phyloP scores from a whole-genome alignment of 352 stramenopile species.

The Phytopythium litorale region DNA sequence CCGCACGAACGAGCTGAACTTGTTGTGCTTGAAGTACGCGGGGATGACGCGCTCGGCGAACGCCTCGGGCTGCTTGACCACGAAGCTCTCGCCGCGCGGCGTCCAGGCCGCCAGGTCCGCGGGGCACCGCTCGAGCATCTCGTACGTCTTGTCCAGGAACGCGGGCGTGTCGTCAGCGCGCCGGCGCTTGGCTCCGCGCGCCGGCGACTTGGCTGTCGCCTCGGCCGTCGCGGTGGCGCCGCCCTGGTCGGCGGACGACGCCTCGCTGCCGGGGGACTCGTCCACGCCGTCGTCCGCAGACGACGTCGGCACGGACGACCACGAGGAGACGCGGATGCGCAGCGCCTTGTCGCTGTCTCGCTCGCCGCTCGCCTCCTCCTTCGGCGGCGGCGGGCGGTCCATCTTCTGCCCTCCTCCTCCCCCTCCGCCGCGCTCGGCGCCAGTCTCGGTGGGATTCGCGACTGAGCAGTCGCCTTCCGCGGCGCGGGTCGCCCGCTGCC shows the following conservation, averaged over 20 bases:
- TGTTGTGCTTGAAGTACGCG: conserved; percentile 94
- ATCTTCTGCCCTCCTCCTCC: not conserved
- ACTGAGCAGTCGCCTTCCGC: not conserved
- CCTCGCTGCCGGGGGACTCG: conserved; percentile 22
- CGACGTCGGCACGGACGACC: conserved; percentile 26
- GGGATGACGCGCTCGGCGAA: conserved; percentile 89
- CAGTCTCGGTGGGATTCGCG: not conserved
- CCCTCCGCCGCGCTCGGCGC: not conserved
- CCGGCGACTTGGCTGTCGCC: not conserved
- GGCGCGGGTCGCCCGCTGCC: no score
- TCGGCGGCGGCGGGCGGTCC: not conserved
- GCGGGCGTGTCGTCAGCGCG: conserved; percentile 27
- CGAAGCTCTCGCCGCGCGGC: conserved; percentile 72
- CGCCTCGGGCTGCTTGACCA: conserved; percentile 82
- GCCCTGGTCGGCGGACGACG: not conserved
- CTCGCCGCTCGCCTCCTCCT: not conserved
- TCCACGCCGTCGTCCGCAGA: conserved; percentile 28
- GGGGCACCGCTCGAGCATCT: conserved; percentile 84
- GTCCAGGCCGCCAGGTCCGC: conserved; percentile 76
- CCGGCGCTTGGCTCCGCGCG: conserved; percentile 24
- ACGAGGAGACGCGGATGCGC: conserved; percentile 28
- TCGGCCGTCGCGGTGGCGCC: not conserved
- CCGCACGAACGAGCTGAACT: conserved; percentile 92
- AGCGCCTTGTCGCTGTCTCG: conserved; percentile 14
- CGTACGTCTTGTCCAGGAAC: conserved; percentile 91